phyloP scores from a whole-genome alignment of 2,329 filamentous ascomycete species.

The Aureobasidium sp. region DNA sequence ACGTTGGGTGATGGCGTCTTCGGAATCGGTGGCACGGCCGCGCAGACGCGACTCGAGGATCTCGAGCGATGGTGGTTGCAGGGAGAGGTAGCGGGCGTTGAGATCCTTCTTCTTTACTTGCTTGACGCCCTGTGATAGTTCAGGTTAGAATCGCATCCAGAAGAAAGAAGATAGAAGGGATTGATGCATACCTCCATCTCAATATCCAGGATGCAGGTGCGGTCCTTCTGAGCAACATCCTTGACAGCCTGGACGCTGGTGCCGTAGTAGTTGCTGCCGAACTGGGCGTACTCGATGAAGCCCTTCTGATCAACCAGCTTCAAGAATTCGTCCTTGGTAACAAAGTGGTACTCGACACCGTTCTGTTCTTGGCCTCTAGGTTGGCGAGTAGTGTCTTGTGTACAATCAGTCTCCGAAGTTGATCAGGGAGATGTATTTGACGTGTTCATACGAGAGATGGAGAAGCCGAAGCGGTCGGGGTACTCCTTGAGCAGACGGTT shows the following conservation, averaged over 20 bases:
- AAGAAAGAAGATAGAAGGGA: neutral
- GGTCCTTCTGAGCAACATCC: conserved; percentile 59
- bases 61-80: conserved; percentile 68
- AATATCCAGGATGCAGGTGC: conserved; percentile 81
- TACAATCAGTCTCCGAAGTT: neutral
- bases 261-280: conserved; percentile 80
- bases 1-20: conserved; percentile 61
- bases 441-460: conserved; percentile 39
- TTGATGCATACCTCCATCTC: conserved; percentile 70
- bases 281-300: conserved; percentile 83
- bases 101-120: conserved; percentile 74
- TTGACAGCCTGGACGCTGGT: conserved; percentile 73
- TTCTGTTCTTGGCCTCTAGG: conserved; percentile 68
- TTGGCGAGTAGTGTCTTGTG: conserved; percentile 55
- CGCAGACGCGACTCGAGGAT: conserved; percentile 66
- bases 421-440: neutral
- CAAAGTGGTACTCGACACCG: conserved; percentile 76
- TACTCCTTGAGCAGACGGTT: conserved; percentile 60
- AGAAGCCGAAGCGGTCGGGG: conserved; percentile 57
- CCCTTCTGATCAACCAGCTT: conserved; percentile 57
- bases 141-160: neutral
- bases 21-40: conserved; percentile 68
- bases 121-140: conserved; percentile 61
- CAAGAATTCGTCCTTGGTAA: conserved; percentile 57
- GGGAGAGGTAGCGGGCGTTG: conserved; percentile 72